Conservation (phyloP, 306 rosid species). For the Malus asiatica region DNA sequence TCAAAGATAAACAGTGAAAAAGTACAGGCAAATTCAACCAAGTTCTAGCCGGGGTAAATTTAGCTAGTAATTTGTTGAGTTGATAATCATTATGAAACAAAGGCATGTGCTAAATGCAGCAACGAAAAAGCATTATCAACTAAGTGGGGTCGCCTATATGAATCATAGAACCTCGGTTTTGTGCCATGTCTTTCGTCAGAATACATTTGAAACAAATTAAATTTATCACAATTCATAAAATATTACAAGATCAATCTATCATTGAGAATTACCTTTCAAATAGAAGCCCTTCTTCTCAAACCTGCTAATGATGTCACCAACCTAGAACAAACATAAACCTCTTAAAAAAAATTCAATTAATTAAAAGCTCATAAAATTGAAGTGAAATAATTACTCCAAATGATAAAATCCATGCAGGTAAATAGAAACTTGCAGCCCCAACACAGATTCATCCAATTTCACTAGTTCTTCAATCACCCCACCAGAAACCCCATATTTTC, state of each 20-base stretch:
- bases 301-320: constrained; percentile 83
- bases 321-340: constrained; percentile 28
- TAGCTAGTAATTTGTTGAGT: neutral
- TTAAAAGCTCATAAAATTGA: no score
- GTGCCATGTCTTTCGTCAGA: no score
- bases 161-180: no score
- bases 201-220: neutral
- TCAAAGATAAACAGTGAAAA: neutral
- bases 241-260: neutral
- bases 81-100: neutral
- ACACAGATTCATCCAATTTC: neutral
- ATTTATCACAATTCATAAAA: neutral
- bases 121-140: no score
- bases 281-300: constrained; percentile 93
- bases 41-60: neutral
- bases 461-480: neutral
- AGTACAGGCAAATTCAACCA: neutral
- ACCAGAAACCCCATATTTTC: neutral
- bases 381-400: neutral
- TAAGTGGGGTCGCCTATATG: no score
- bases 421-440: neutral
- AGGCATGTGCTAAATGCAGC: neutral
- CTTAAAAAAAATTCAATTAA: neutral
- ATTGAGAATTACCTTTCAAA: constrained; percentile 48
- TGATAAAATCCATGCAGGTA: neutral